Base-by-base conservation (phyloP, 1,284 basidiomycete genomes). In the Hemileia vastatrix region DNA sequence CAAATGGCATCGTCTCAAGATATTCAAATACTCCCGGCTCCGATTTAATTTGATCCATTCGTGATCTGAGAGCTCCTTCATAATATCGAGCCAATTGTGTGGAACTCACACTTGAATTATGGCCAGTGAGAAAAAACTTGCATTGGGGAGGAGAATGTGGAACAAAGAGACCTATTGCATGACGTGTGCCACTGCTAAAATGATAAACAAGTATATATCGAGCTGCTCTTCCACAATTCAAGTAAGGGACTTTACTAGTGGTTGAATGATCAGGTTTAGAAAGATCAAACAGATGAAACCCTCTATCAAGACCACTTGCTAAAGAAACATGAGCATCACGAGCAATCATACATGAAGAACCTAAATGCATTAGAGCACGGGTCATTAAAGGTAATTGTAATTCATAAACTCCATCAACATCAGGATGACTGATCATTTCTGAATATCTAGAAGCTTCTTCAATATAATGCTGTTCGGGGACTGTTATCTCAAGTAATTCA, bases 401-500 rank as follows among this genome's bases (percentile, higher is more conserved):
- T 77, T 99, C 95, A 72, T 87, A 99, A 1, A 96, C 88, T 1
- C 91, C 92, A 68, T 97, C 92, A 6, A 97, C 90, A 72, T 90
- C 92, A 0, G 93, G 89, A 71, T 94, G 89, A 74, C 95, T 96
- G 66, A 86, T 88, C 57, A 98, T 81, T 70, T 90, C 86, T 33
- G 90, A 86, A 72, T 97, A 97, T 74, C 95, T 88, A 61, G 88
- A 85, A 69, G 91, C 87, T 27, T 87, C 88, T 48, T 89, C 84
- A 33, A 87, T 80, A 75, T 86, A 99, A 13, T 86, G 77, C 3
- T 87, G 85, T 75, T 98, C 95, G 43, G 86, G 82, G 31, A 95
- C 90, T 1, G 83, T 81, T 53, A 98, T 78, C 68, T 86, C 86
- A 80, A 88, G 94, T 0, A 99, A 80, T 74, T 97, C 85, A 53